Conservation (phyloP, 1,284 basidiomycete genomes). For the Rhodotorula glutinis region DNA sequence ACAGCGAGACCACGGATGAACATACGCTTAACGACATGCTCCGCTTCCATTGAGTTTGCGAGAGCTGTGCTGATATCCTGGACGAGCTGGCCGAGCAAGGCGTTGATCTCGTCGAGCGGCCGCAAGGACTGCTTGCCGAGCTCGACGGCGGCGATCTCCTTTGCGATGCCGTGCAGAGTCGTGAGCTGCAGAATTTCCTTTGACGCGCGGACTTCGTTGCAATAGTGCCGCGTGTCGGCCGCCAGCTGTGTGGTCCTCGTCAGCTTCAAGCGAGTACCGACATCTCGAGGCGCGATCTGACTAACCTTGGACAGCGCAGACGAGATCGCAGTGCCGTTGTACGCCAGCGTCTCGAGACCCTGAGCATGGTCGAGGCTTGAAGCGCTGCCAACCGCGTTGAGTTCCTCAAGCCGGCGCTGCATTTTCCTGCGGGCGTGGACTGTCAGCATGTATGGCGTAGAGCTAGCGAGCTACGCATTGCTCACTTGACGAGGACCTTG, state of each 20-base stretch:
- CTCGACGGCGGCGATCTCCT: conserved; percentile 66
- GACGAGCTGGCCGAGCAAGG: conserved; percentile 65
- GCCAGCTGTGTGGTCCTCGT: conserved; percentile 61
- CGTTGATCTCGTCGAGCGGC: conserved; percentile 66
- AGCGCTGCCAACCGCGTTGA: conserved; percentile 66
- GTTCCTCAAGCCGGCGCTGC: conserved; percentile 73
- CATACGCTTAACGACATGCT: conserved; percentile 71
- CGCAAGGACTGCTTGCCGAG: conserved; percentile 63
- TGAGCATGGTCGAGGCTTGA: conserved; percentile 67
- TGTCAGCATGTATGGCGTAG: not conserved
- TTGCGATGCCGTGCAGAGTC: conserved; percentile 66
- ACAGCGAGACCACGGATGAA: not conserved
- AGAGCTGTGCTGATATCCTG: conserved; percentile 68
- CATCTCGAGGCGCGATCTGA: not conserved
- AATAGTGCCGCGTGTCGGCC: conserved; percentile 75
- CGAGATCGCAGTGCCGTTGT: conserved; percentile 66
- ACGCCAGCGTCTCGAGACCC: conserved; percentile 67
- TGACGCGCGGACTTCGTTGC: conserved; percentile 66
- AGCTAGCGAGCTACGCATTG: conserved; percentile 1
- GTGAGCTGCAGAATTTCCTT: conserved; percentile 73
- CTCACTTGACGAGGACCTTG: conserved; percentile 74
- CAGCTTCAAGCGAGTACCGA: not conserved
- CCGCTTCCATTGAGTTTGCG: conserved; percentile 67
- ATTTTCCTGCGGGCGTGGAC: conserved; percentile 63
- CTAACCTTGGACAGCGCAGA: conserved; percentile 80